Conservation (phyloP, 441 rosid species). For the Euphorbia schlechtendalii region DNA sequence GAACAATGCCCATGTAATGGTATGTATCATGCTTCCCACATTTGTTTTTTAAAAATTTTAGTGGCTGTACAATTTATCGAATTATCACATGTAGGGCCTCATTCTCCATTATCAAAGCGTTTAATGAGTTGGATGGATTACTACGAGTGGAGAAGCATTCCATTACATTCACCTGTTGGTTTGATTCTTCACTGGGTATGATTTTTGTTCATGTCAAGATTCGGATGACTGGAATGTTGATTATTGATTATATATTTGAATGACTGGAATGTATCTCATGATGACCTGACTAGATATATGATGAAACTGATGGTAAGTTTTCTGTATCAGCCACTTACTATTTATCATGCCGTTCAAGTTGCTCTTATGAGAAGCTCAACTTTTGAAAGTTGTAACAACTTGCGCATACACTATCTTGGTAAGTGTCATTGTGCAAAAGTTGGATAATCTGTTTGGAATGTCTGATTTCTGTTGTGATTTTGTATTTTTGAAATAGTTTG, state of each 20-base stretch:
- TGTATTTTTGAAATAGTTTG: background rate
- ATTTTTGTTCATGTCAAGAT: background rate
- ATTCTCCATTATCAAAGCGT: constrained; percentile 29
- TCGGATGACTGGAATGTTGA: constrained; percentile 1
- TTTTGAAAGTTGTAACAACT: constrained; percentile 28
- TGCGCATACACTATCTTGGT: constrained; percentile 87
- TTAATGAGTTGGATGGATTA: constrained; percentile 60
- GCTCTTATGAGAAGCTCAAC: constrained; percentile 31
- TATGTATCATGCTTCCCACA: constrained; percentile 22
- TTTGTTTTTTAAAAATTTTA: background rate
- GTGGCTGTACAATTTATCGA: constrained; percentile 16
- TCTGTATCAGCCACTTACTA: constrained; percentile 67
- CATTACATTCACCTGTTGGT: constrained; percentile 70
- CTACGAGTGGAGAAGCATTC: constrained; percentile 75
- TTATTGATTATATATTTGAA: constrained; percentile 2
- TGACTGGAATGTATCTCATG: constrained; percentile 9
- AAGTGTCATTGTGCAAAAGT: background rate
- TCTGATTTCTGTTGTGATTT: background rate
- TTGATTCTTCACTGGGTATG: constrained; percentile 92
- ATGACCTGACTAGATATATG: background rate
- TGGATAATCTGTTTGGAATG: background rate
- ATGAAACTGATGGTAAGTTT: constrained; percentile 11
- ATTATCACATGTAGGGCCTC: constrained; percentile 39
- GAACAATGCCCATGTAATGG: constrained; percentile 68
- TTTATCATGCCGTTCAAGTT: constrained; percentile 58